phyloP scores from a whole-genome alignment of 2,329 filamentous ascomycete genomes.

The Colletotrichum tropicale region DNA sequence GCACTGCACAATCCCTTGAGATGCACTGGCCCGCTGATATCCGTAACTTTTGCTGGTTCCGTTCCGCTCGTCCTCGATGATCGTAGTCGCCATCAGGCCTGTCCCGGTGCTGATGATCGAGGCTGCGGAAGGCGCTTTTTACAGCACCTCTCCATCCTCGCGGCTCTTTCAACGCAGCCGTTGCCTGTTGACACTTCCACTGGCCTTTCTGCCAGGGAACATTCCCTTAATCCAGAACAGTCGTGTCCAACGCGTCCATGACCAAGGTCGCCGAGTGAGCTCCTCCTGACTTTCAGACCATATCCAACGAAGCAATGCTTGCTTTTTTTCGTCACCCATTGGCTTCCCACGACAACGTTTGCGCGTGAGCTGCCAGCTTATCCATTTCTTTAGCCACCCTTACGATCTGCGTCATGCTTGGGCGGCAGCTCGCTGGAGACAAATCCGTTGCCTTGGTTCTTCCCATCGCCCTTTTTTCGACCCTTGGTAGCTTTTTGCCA shows the following conservation, averaged over 20 bases:
- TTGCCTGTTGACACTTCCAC: background rate
- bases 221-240: conserved; percentile 10
- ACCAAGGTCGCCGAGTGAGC: background rate
- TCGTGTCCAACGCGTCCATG: conserved; percentile 9
- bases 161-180: background rate
- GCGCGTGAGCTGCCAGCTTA: background rate
- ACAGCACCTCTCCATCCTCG: background rate
- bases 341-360: too few species aligned
- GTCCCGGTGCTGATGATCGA: background rate
- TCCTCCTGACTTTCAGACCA: background rate
- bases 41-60: background rate
- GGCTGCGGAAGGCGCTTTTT: background rate
- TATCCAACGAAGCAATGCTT: conserved; percentile 15
- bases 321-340: conserved; percentile 1
- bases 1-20: background rate
- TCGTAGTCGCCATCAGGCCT: background rate
- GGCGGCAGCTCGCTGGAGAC: conserved; percentile 56
- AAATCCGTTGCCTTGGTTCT: conserved; percentile 46
- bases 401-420: conserved; percentile 64
- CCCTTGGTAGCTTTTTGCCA: conserved; percentile 66
- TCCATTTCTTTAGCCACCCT: conserved; percentile 56
- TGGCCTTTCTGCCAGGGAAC: background rate
- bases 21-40: background rate
- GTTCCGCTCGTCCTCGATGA: background rate
- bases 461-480: conserved; percentile 58